phyloP scores from a whole-genome alignment of 2,329 filamentous ascomycete genomes.

The Triangularia verruculosa region DNA sequence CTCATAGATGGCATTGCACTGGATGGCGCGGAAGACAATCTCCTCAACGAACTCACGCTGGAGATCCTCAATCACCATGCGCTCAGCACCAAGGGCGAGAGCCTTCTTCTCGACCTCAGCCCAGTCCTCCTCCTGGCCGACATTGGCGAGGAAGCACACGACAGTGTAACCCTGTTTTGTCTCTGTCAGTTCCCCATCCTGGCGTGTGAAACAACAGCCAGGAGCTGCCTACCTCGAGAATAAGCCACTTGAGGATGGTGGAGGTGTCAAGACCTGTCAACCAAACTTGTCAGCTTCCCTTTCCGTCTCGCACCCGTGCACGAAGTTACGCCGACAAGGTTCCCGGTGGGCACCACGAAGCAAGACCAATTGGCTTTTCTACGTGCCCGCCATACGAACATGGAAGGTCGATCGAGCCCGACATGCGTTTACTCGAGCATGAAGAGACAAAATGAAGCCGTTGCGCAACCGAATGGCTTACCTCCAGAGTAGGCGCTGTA shows the following conservation, averaged over 20 bases:
- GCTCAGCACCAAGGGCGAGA: conserved; percentile 58
- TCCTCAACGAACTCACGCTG: conserved; percentile 75
- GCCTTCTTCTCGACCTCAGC: conserved; percentile 67
- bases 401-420: not conserved
- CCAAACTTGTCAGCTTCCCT: conserved; percentile 9
- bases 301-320: not conserved
- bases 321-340: conserved; percentile 1
- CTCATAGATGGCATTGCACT: conserved; percentile 70
- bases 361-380: not conserved
- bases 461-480: conserved; percentile 15
- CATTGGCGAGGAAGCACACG: conserved; percentile 63
- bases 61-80: conserved; percentile 63
- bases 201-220: not conserved
- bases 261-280: conserved; percentile 41
- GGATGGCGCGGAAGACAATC: conserved; percentile 75
- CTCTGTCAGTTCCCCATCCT: conserved; percentile 7
- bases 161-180: conserved; percentile 52
- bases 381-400: not conserved
- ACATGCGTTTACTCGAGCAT: not conserved
- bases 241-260: conserved; percentile 42
- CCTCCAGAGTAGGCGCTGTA: conserved; percentile 31
- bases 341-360: not conserved
- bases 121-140: conserved; percentile 76
- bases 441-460: not conserved
- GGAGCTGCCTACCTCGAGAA: conserved; percentile 28